Evolutionary conservation across 805 yeast genomes (phyloP).

Genomic region (Nakazawaea laoshanensis): DNA sequence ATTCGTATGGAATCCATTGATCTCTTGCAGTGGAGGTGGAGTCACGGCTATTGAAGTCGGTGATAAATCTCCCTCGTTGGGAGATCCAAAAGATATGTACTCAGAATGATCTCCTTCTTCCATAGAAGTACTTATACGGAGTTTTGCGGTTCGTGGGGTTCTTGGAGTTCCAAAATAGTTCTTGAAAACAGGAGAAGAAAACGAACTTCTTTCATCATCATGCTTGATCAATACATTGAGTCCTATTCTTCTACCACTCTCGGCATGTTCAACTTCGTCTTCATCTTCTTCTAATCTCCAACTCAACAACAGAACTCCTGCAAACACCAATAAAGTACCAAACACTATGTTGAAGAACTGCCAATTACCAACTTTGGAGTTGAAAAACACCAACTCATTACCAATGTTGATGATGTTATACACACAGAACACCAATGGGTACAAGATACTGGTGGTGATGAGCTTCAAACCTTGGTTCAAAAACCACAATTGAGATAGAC

Average conservation of each 20-base stretch:
- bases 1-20: constrained; percentile 9
- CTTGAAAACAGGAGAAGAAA: constrained; percentile 6
- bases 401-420: constrained; percentile 64
- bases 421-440: constrained; percentile 79
- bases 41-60: not conserved
- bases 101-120: constrained; percentile 17
- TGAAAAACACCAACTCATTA: constrained; percentile 54
- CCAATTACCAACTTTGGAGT: constrained; percentile 22
- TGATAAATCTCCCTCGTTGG: constrained; percentile 19
- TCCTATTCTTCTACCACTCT: too few species aligned
- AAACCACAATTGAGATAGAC: constrained; percentile 63
- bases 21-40: constrained; percentile 6
- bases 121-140: too few species aligned
- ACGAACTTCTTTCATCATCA: constrained; percentile 2
- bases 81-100: constrained; percentile 33
- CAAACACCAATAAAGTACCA: constrained; percentile 43
- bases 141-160: not conserved
- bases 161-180: constrained; percentile 2
- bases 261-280: constrained; percentile 20
- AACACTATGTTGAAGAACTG: constrained; percentile 30
- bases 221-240: too few species aligned
- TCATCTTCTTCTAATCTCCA: constrained; percentile 33
- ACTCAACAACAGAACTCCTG: constrained; percentile 65
- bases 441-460: constrained; percentile 68
- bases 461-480: constrained; percentile 66